Conservation (phyloP, 2,329 filamentous ascomycete genomes). For the Eurotiales sp. region DNA sequence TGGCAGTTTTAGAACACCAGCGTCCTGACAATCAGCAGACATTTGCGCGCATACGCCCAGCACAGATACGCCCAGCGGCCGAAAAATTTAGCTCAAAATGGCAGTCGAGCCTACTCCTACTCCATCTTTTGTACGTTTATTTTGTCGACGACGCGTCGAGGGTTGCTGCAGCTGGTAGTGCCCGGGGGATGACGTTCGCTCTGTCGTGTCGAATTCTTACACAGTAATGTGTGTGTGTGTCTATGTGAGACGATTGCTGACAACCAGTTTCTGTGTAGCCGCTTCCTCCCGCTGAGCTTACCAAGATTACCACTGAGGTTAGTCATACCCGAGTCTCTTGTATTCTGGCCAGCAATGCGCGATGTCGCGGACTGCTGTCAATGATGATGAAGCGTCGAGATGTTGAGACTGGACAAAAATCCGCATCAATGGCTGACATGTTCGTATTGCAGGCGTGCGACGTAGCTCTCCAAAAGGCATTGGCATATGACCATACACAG, state of each 20-base stretch:
- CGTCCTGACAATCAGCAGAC: slow-evolving; percentile 6
- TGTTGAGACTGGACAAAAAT: not conserved
- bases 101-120: slow-evolving; percentile 15
- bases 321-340: slow-evolving; percentile 28
- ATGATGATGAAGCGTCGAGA: not conserved
- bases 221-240: not conserved
- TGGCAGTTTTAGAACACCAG: not conserved
- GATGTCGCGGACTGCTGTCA: not conserved
- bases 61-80: not conserved
- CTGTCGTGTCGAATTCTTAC: too few species aligned
- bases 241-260: slow-evolving; percentile 1
- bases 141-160: slow-evolving; percentile 4
- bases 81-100: slow-evolving; percentile 7
- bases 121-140: slow-evolving; percentile 15
- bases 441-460: slow-evolving; percentile 68
- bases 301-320: slow-evolving; percentile 83
- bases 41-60: not conserved
- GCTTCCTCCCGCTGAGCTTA: slow-evolving; percentile 69
- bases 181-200: too few species aligned
- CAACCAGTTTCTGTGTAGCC: slow-evolving; percentile 51
- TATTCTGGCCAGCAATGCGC: not conserved
- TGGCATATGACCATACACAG: slow-evolving; percentile 81
- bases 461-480: slow-evolving; percentile 66
- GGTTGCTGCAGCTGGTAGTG: too few species aligned
- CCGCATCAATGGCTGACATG: not conserved